Base-by-base conservation (phyloP, 441 rosid species). In the Corymbia citriodora region DNA sequence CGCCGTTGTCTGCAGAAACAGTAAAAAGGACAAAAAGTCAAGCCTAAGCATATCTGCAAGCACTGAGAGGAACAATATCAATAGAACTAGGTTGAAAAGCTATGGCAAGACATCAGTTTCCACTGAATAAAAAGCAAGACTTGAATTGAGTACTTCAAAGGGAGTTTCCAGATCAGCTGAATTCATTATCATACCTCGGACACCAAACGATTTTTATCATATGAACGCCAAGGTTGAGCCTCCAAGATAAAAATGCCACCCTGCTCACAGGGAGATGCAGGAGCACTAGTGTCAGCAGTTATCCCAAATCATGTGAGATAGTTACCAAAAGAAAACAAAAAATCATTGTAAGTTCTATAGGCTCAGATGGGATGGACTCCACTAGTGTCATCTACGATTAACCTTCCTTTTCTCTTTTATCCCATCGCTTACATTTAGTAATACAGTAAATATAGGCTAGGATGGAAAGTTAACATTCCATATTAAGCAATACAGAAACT, bases 171-270 rank as follows among this genome's bases (percentile, higher is more conserved):
- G 52, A 79, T 79, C 55, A 13, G 17, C 61, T 0, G 27, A 87
- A 33, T 1, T 29, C 21, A 72, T n/a, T 29, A 68, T 53, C 68
- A 65, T 91, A 97, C 99, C 99, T 96, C 96, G 7, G 99, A 95
- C 79, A 94, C 99, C 55, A 87, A 94, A 36, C 93, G 98, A 57
- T 97, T 98, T 88, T 93, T 95, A 94, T 94, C 97, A 94, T 98
- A 98, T 88, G 99, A 98, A 88, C 93, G 92, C 99, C 99, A 98
- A 81, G 99, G 98, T 93, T 98, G 99, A 93, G 99, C 99, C 94
- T 98, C 99, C 96, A 98, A 90, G 55, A 98, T 92, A 55, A 98
- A 94, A 79, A 95, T 91, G 89, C 99, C 99, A 93, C 99, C 99
- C 99, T 98, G 95, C 88, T 87, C 91, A 89, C 50, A 50, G 74